Evolutionary conservation across 345 rosid genomes (phyloP), one percentile per base, ranked within the genome.

Genomic region (Populus simonii): DNA sequence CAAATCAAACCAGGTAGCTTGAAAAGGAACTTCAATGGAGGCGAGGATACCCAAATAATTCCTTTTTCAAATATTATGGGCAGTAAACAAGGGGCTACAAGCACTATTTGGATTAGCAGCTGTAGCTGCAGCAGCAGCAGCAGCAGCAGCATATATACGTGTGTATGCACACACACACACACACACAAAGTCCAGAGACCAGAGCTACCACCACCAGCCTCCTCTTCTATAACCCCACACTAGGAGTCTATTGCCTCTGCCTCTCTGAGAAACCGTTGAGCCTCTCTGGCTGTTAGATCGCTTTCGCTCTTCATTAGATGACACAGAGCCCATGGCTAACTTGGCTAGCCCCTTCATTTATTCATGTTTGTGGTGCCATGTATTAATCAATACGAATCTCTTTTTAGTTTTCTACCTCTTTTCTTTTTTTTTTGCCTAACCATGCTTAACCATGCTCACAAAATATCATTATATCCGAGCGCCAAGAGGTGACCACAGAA

Each of bases 221-320:
- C 70, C 10, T 57, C 81, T 22, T 36, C 59, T 27, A 9, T 55
- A 38, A 62, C 72, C 79, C 82, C 81, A 63, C 81, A 45, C 76
- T 73, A 77, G 70, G 27, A 74, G 76, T 74, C 49, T 75, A 66
- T 23, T 76, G 74, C 49, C 65, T 41, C 25, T 55, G 53, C 15
- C 41, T 61, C 65, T 79, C 79, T 79, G 66, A 78, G 53, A 81
- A 85, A 85, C 87, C 87, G 87, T 87, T 81, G 85, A 76, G 85
- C 77, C 70, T 47, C 74, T 84, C 79, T 80, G 71, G 79, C 66
- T 78, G 83, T 81, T 61, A 61, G 18, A 88, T 87, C 88, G 83
- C 86, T 83, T 78, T 87, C 88, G 33, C 65, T 77, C 59, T 76
- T 85, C 81, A 74, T 71, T 57, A 74, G 70, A 84, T 67, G 70